Conservation (phyloP, 2,329 filamentous ascomycete genomes). For the Penicillium brasilianum region DNA sequence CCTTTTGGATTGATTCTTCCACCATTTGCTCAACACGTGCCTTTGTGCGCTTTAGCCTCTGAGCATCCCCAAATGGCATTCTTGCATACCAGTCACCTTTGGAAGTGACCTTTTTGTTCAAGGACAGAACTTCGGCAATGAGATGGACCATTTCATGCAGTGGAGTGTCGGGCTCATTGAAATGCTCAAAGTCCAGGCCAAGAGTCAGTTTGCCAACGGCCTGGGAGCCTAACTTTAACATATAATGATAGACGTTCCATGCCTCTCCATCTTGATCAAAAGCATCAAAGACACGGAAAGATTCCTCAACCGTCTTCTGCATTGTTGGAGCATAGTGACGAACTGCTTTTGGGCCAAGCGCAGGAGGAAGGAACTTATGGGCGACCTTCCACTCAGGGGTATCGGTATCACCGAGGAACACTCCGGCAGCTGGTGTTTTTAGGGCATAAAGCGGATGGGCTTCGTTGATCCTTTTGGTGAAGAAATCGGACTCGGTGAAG, state of each 20-base stretch:
- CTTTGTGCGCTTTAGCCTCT: constrained; percentile 41
- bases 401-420: constrained; percentile 43
- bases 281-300: constrained; percentile 55
- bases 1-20: constrained; percentile 29
- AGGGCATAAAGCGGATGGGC: constrained; percentile 38
- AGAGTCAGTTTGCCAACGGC: constrained; percentile 53
- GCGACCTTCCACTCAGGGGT: constrained; percentile 45
- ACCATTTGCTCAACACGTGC: constrained; percentile 29
- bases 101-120: constrained; percentile 65
- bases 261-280: constrained; percentile 55
- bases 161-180: constrained; percentile 50
- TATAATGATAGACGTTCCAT: constrained; percentile 57
- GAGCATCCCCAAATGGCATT: constrained; percentile 64
- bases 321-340: constrained; percentile 61
- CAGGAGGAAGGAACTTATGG: constrained; percentile 59
- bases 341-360: constrained; percentile 26
- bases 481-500: constrained; percentile 58
- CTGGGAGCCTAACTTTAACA: constrained; percentile 55
- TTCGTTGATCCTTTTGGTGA: constrained; percentile 58
- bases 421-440: constrained; percentile 34
- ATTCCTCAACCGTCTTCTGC: constrained; percentile 59
- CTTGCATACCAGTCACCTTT: constrained; percentile 61
- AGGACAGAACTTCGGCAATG: constrained; percentile 57
- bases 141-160: constrained; percentile 57
- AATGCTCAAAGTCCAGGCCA: constrained; percentile 54